Evolutionary conservation across 306 rosid genomes (phyloP), one percentile per base, ranked within the genome.

Genomic region (Rubus parviflorus): DNA sequence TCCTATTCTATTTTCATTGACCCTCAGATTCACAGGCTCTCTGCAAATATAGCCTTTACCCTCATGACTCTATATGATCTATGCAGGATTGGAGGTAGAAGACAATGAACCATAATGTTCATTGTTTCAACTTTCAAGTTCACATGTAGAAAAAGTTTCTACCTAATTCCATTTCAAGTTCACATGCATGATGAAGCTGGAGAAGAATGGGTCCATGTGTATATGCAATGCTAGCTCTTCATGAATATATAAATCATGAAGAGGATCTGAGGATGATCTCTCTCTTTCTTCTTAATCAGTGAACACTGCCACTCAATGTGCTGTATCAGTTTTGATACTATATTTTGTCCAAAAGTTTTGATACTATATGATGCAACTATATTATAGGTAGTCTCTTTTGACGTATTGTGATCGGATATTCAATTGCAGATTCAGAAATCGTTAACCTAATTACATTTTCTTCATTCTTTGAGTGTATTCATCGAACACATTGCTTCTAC

Each of bases 71-170:
- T 40, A 19, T 19, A 17, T 40, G 47, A 65, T 40, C 6, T 19
- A 38, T 58, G 35, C 2, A 30, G 35, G 35, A 30, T 30, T 30
- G 35, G 23, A 68, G 38, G 40, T 0, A 75, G 35, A 76, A 66
- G 84, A 81, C 80, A 70, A 67, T 20, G 4, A 19, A 30, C 15
- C 67, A 22, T 68, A 17, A 57, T 47, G 46, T 68, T 43, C 19
- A 11, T 20, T 45, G 60, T 17, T 70, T 23, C 46, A 49, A 42
- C 7, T 42, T 30, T 30, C 5, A 11, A 8, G 80, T 75, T 75
- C 84, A 80, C 83, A 80, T 80, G 83, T 12, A 35, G 79, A 60
- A 3, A 11, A 60, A 4, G 7, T 56, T 2, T 60, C 17, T 13
- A 23, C 19, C 67, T 30, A 30, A 17, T 47, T 60, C 53, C 19